phyloP scores from a whole-genome alignment of 2,329 filamentous ascomycete species.

The Trichoderma koningiopsis region DNA sequence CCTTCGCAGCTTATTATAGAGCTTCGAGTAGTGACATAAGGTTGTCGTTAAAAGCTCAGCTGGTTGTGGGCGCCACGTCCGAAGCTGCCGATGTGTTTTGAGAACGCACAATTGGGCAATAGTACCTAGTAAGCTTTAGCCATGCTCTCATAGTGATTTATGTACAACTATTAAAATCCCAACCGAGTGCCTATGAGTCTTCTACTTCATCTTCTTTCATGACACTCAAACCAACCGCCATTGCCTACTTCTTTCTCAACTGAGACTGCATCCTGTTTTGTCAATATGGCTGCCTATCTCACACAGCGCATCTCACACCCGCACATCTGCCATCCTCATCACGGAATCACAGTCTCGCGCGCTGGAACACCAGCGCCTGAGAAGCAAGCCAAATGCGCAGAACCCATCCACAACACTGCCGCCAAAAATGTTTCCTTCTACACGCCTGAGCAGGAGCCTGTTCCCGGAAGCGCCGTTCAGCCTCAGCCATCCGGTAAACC shows the following conservation, averaged over 20 bases:
- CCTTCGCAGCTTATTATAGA: not conserved
- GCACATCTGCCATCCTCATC: conserved; percentile 15
- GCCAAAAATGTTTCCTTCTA: conserved; percentile 45
- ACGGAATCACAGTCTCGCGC: conserved; percentile 17
- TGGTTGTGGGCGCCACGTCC: not conserved
- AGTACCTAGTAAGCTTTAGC: not conserved
- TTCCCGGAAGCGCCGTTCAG: conserved; percentile 41
- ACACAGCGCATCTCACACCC: conserved; percentile 10
- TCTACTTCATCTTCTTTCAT: not conserved
- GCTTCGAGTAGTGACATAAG: not conserved
- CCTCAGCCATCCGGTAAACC: not conserved
- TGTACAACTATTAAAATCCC: not conserved
- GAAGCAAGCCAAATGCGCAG: conserved; percentile 12
- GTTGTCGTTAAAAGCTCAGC: not conserved
- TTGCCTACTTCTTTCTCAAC: not conserved
- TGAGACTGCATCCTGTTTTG: not conserved
- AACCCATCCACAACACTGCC: conserved; percentile 32
- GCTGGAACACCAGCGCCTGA: not conserved
- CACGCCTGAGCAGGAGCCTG: conserved; percentile 49
- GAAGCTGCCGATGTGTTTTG: not conserved
- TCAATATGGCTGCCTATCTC: conserved; percentile 22
- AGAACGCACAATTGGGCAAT: not conserved
- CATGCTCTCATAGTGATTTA: not conserved
- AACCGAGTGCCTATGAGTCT: not conserved
- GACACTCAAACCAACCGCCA: not conserved